Evolutionary conservation across 2,329 filamentous ascomycete genomes (phyloP), one percentile per base, ranked within the genome.

Genomic region (Purpureocillium takamizusanense): DNA sequence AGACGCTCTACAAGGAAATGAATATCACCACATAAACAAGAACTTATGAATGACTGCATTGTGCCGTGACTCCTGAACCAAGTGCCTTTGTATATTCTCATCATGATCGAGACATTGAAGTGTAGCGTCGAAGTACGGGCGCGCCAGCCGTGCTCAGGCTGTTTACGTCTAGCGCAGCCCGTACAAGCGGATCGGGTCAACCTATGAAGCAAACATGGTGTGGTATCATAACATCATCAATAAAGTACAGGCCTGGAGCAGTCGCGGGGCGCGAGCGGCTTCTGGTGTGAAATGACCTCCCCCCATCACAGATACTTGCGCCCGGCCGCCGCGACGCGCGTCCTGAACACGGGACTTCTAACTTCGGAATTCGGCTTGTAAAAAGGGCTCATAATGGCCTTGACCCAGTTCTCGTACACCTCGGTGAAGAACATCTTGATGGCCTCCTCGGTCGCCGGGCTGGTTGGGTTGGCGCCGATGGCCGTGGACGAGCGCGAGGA

Each of bases 341-440:
- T 69, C 48, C 86, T 74, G 59, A 98, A 98, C 2, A 95, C 76
- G 0, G 87, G 84, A 61, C 89, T 97, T 55, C 74, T 79, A 37
- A 98, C 81, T 50, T 86, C 81, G 72, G 84, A 84, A 47, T 94
- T 90, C 39, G 83, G 78, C 38, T 75, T 73, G 67, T 95, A 97
- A 60, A 98, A 98, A 0, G 92, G 92, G 56, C 80, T 97, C 92
- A 98, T 97, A 41, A 89, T 80, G 11, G 89, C 86, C 72, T 98
- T 98, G 47, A 95, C 78, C 82, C 90, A 98, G 50, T 81, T 87
- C 65, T 98, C 92, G 65, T 95, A 97, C 11, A 95, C 85, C 57
- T 98, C 92, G 13, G 76, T 73, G 67, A 98, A 95, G 67, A 97
- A 98, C 62, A 86, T 86, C 57, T 87, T 81, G 51, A 97, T 85